Percentiles rank a stretch among this genome's conserved stretches.
Evolutionary conservation across 331 rosid species (phyloP).

Genomic region (Erythrophleum ivorense): DNA sequence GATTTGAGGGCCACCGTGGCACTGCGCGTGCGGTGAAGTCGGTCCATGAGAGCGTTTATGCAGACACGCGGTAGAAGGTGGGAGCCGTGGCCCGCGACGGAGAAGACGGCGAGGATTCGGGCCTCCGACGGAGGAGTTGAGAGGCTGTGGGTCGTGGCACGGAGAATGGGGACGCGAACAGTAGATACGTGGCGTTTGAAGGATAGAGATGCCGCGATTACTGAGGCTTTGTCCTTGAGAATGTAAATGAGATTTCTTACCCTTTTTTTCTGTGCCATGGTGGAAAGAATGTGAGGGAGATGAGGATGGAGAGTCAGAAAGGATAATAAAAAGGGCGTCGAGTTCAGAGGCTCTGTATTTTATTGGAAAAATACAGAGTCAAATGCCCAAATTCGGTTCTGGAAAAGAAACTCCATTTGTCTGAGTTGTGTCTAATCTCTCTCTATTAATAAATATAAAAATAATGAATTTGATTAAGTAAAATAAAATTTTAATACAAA

Average conservation of each 20-base stretch:
- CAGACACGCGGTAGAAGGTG: conserved; percentile 52
- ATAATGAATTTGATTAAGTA: background rate
- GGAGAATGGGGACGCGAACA: conserved; percentile 58
- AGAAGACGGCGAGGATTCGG: conserved; percentile 59
- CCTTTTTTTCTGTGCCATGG: conserved; percentile 53
- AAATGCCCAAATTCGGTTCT: background rate
- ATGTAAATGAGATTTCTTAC: conserved; percentile 44
- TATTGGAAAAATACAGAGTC: background rate
- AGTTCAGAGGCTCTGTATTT: background rate
- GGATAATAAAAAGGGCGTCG: background rate
- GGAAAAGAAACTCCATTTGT: background rate
- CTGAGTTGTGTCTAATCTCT: background rate
- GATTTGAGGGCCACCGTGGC: conserved; percentile 81
- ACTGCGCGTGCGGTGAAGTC: conserved; percentile 66
- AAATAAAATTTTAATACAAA: background rate
- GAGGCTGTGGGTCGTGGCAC: conserved; percentile 76
- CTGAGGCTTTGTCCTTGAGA: conserved; percentile 76
- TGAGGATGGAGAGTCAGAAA: background rate
- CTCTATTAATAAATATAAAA: background rate
- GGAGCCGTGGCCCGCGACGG: conserved; percentile 42
- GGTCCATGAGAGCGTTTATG: conserved; percentile 69
- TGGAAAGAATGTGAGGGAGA: background rate
- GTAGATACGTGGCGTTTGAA: conserved; percentile 55
- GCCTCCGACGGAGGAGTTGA: conserved; percentile 56
- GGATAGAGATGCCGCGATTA: conserved; percentile 60